Evolutionary conservation across 129 eudicot genomes (phyloP).

Genomic region (Flaveria robusta): DNA sequence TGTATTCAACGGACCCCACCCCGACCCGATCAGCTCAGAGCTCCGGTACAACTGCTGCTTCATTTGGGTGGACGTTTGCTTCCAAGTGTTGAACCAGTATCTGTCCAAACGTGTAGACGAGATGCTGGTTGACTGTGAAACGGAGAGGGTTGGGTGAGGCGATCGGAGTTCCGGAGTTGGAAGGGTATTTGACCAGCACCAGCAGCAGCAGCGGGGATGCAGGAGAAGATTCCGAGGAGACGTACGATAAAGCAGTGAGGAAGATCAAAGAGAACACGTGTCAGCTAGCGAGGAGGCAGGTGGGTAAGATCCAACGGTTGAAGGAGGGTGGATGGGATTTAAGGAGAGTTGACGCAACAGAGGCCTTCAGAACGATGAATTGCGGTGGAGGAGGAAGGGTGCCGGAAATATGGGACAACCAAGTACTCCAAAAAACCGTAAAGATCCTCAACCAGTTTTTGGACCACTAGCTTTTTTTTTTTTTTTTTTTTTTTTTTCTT

Average conservation of each 20-base stretch:
- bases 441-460: conserved; percentile 83
- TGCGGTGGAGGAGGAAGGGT: conserved; percentile 34
- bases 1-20: conserved; percentile 38
- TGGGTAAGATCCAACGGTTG: conserved; percentile 73
- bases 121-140: conserved; percentile 54
- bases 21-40: conserved; percentile 37
- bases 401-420: conserved; percentile 58
- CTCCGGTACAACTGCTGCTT: conserved; percentile 68
- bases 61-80: conserved; percentile 59
- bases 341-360: conserved; percentile 68
- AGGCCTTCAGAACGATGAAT: conserved; percentile 51
- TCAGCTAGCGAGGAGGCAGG: conserved; percentile 66
- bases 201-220: no score
- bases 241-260: conserved; percentile 61
- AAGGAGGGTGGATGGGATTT: conserved; percentile 74
- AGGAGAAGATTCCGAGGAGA: conserved; percentile 20
- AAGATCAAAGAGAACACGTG: conserved; percentile 77
- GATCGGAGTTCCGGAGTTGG: conserved; percentile 74
- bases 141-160: conserved; percentile 53
- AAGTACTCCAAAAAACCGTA: conserved; percentile 71
- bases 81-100: conserved; percentile 50
- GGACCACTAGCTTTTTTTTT: conserved; percentile 81
- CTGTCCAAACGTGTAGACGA: conserved; percentile 67
- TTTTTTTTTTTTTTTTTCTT: conserved; percentile 19
- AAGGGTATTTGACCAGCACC: conserved; percentile 36